phyloP scores from a whole-genome alignment of 176 grass and related monocot species.

The Lolium rigidum region DNA sequence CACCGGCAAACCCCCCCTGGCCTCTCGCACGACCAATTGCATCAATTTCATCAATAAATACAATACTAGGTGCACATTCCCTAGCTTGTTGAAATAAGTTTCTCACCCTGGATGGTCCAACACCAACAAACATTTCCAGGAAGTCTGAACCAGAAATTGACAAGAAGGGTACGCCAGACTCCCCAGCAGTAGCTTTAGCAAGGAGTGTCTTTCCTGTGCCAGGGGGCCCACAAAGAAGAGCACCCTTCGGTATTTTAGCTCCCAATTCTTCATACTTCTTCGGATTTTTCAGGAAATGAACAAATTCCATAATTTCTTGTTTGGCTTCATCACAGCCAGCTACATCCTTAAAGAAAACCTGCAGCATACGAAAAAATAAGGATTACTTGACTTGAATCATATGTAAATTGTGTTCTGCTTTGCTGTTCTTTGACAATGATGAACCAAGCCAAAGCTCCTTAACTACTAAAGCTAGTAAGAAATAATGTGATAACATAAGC shows the following conservation, averaged over 20 bases:
- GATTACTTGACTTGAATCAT: conserved; percentile 13
- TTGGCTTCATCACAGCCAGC: conserved; percentile 98
- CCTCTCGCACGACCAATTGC: conserved; percentile 89
- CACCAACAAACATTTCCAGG: conserved; percentile 99
- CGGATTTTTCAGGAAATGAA: conserved; percentile 95
- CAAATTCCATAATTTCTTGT: conserved; percentile 99
- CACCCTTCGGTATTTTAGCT: conserved; percentile 97
- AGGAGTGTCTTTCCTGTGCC: conserved; percentile 95
- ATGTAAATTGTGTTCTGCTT: conserved; percentile 12
- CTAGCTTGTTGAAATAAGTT: conserved; percentile 92
- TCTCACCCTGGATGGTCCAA: conserved; percentile 87
- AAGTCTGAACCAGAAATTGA: conserved; percentile 92
- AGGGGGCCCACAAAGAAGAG: conserved; percentile 84
- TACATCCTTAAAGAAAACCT: conserved; percentile 96
- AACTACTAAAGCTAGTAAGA: not conserved
- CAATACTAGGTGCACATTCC: conserved; percentile 81
- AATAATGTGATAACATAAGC: not conserved
- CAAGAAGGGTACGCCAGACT: conserved; percentile 89
- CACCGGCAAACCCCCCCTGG: conserved; percentile 67
- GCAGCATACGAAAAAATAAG: conserved; percentile 40
- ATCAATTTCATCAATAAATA: conserved; percentile 98
- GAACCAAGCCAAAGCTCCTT: conserved; percentile 29
- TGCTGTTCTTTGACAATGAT: conserved; percentile 29
- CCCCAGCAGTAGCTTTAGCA: conserved; percentile 95
- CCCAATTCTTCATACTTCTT: conserved; percentile 96